Evolutionary conservation across 306 rosid genomes (phyloP), one percentile per base, ranked within the genome.

Genomic region (Pyrus communis): DNA sequence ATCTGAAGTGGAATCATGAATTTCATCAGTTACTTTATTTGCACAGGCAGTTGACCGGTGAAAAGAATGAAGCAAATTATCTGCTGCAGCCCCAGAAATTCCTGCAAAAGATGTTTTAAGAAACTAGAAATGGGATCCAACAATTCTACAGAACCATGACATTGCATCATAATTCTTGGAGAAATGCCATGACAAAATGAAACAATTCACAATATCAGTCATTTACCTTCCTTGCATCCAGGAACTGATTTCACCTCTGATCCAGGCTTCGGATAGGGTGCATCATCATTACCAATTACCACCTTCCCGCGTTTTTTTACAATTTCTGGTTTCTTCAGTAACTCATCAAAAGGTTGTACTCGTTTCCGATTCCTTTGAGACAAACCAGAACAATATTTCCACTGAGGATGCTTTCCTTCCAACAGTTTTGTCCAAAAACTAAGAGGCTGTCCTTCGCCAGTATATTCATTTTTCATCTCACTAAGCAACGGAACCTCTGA

Each of bases 281-380:
- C 87, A 69, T 78, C 81, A 43, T 75, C 68, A 75, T 58, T 73
- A 82, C 80, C 79, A 78, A 73, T 75, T 66, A 69, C 74, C 77
- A 95, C 77, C 84, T 85, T 89, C 88, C 71, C 78, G 15, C 87
- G 96, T 83, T 89, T 95, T 82, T 82, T 90, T 63, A 71, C 88
- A 76, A 23, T 52, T 65, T 84, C 81, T 30, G 80, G 30, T 75
- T 79, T 82, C 67, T 73, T 73, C 62, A 78, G 67, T 62, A 74
- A 78, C 72, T 81, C 85, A 75, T 81, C 85, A 68, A 75, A 76
- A 78, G 33, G 77, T 54, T 83, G 85, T 78, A 71, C 86, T 75
- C 88, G 89, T 82, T 91, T 95, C 66, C 99, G 81, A 77, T 81
- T 95, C 77, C 99, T 86, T 73, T 83, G 93, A 66, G 90, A 84